Evolutionary conservation across 176 grass and related monocot species (phyloP).

Genomic region (Tillandsia fasciculata): DNA sequence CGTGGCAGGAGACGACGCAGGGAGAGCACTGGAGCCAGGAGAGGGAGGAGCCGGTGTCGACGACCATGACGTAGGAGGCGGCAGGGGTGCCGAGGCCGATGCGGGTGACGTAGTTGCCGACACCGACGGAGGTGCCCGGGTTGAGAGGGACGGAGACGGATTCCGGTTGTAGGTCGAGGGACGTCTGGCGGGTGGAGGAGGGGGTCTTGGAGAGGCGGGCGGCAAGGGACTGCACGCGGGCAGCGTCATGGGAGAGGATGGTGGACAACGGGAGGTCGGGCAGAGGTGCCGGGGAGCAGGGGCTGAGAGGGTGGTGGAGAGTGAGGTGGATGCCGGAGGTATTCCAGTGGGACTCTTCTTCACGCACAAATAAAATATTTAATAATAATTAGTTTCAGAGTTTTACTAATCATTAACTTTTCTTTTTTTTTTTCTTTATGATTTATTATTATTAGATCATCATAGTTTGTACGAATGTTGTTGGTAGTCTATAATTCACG

Average conservation of each 20-base stretch:
- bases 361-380: background rate
- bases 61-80: constrained; percentile 59
- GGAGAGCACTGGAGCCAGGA: constrained; percentile 85
- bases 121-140: constrained; percentile 49
- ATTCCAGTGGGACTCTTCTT: background rate
- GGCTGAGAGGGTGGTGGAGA: constrained; percentile 20
- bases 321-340: constrained; percentile 11
- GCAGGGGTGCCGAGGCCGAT: constrained; percentile 58
- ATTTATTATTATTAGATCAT: background rate
- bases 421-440: background rate
- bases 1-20: constrained; percentile 67
- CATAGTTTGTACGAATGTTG: background rate
- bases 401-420: too few species aligned
- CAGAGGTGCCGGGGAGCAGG: constrained; percentile 64
- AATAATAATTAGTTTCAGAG: background rate
- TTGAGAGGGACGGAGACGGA: constrained; percentile 36
- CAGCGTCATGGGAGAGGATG: constrained; percentile 50
- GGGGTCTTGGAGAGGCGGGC: constrained; percentile 33
- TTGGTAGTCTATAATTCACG: background rate
- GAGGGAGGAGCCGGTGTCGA: constrained; percentile 81
- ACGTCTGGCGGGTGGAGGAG: constrained; percentile 23
- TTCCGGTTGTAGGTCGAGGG: constrained; percentile 12
- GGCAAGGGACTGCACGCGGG: constrained; percentile 36
- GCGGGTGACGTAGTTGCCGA: constrained; percentile 75
- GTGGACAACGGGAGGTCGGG: constrained; percentile 49